Conservation (phyloP, 257 asterid species). For the Echites panduratus region DNA sequence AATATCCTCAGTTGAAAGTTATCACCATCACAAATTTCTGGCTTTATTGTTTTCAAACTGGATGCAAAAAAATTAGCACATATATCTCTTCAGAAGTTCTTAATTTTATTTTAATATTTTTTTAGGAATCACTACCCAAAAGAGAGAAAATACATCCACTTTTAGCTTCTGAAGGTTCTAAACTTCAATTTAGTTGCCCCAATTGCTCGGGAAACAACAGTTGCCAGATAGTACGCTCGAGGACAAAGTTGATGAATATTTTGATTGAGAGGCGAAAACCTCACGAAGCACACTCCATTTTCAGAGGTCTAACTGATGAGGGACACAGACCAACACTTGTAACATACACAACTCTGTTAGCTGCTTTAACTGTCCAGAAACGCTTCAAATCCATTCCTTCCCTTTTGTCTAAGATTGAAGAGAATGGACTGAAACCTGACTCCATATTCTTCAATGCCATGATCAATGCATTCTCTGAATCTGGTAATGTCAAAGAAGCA, state of each 20-base stretch:
- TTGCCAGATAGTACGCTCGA: constrained; percentile 73
- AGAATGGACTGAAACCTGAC: constrained; percentile 75
- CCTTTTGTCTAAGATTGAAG: constrained; percentile 63
- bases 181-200: constrained; percentile 38
- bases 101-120: neutral
- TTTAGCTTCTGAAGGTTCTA: constrained; percentile 30
- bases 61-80: neutral
- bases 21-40: neutral
- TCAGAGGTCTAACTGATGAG: constrained; percentile 59
- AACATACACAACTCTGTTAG: constrained; percentile 77
- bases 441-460: constrained; percentile 87
- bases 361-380: constrained; percentile 72
- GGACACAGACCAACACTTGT: constrained; percentile 92
- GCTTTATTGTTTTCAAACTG: neutral
- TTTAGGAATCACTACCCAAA: constrained; percentile 51
- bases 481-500: constrained; percentile 80
- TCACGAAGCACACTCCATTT: constrained; percentile 61
- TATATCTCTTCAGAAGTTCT: neutral
- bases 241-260: constrained; percentile 77
- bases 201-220: constrained; percentile 42
- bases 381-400: constrained; percentile 73
- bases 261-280: constrained; percentile 61
- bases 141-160: constrained; percentile 26
- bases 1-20: neutral
- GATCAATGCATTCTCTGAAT: constrained; percentile 93